phyloP scores from a whole-genome alignment of 768 basidiomycete genomes.

The Boletus sp. region DNA sequence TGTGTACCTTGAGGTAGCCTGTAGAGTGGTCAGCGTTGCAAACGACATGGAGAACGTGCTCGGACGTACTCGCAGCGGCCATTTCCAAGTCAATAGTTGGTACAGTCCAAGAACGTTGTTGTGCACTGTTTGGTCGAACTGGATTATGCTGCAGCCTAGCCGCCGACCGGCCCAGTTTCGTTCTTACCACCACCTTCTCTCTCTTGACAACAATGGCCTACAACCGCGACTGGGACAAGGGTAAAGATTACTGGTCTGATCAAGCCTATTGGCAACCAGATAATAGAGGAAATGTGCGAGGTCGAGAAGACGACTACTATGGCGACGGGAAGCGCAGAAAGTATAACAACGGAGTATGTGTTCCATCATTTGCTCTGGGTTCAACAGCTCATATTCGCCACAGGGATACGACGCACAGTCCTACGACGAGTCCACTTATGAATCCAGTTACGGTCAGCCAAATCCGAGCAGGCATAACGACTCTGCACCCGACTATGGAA shows the following conservation, averaged over 20 bases:
- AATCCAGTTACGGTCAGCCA: conserved; percentile 31
- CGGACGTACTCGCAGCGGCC: conserved; percentile 63
- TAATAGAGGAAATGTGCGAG: conserved; percentile 42
- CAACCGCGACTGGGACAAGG: conserved; percentile 86
- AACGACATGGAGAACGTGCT: neutral
- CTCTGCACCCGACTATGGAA: conserved; percentile 45
- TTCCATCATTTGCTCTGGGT: neutral
- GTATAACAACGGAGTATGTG: conserved; percentile 70
- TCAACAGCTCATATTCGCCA: conserved; percentile 8
- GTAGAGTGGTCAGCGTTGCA: conserved; percentile 13
- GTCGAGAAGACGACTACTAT: conserved; percentile 67
- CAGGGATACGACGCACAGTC: conserved; percentile 55
- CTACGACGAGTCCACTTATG: conserved; percentile 48
- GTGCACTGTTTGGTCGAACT: conserved; percentile 28
- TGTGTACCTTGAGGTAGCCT: conserved; percentile 59
- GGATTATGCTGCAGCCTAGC: conserved; percentile 1
- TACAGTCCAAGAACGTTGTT: conserved; percentile 28
- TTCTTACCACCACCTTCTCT: conserved; percentile 24
- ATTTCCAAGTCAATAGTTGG: conserved; percentile 38
- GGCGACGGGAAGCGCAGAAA: conserved; percentile 78
- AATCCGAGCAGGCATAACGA: conserved; percentile 31
- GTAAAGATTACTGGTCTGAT: conserved; percentile 62
- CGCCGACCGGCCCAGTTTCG: conserved; percentile 10
- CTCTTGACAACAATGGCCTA: conserved; percentile 51
- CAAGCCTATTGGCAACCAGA: conserved; percentile 40